Conservation (phyloP, 2,329 filamentous ascomycete genomes). For the Clarireedia hainanense region DNA sequence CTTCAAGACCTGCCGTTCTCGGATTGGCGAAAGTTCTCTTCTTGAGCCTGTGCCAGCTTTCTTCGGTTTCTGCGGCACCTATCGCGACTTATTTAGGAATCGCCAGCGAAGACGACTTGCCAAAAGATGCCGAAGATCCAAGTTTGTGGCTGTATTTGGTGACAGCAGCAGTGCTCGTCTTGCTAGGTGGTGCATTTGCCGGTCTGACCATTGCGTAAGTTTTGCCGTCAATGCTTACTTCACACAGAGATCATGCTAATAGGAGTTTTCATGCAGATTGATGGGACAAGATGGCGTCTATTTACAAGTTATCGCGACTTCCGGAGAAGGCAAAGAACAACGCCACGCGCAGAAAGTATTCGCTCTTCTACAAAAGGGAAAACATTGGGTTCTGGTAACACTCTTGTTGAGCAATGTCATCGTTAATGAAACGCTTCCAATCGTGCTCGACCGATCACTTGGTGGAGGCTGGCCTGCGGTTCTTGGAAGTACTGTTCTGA, state of each 20-base stretch:
- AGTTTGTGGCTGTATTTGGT: constrained; percentile 74
- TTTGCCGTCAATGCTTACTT: not conserved
- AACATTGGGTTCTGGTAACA: constrained; percentile 97
- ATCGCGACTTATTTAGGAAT: constrained; percentile 33
- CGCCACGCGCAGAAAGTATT: constrained; percentile 79
- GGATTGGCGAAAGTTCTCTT: constrained; percentile 45
- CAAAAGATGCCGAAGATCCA: constrained; percentile 48
- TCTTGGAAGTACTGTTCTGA: constrained; percentile 84
- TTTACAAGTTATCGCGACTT: constrained; percentile 85
- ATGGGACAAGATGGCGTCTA: constrained; percentile 82
- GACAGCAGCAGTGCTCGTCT: constrained; percentile 71
- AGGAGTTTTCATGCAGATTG: constrained; percentile 23
- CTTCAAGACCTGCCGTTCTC: constrained; percentile 41
- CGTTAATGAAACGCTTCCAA: constrained; percentile 92
- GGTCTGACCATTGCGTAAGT: constrained; percentile 81
- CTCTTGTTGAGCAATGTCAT: constrained; percentile 93
- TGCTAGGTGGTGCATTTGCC: constrained; percentile 87
- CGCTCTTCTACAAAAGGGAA: constrained; percentile 73
- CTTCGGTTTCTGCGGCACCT: constrained; percentile 27
- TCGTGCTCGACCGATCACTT: constrained; percentile 87
- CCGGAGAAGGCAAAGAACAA: constrained; percentile 75
- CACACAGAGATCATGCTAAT: constrained; percentile 6
- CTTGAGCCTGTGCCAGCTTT: constrained; percentile 37
- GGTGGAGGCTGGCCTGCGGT: constrained; percentile 94
- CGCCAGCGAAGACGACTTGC: constrained; percentile 38